phyloP scores from a whole-genome alignment of 129 eudicot species.

The Erigeron canadensis region DNA sequence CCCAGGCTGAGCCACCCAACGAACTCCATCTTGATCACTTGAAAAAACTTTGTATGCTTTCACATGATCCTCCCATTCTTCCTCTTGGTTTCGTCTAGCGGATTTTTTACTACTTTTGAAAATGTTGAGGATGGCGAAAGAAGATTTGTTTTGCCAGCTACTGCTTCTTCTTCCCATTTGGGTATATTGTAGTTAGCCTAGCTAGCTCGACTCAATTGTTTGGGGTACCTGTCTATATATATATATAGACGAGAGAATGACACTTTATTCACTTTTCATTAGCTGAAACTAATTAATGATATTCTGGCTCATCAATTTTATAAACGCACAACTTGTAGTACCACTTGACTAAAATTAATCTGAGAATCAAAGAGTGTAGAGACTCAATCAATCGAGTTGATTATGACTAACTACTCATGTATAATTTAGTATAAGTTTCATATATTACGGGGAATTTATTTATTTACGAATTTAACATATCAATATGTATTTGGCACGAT shows the following conservation, averaged over 20 bases:
- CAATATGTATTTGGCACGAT: too few relatives aligned
- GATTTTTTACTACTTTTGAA: background rate
- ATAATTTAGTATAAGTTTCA: background rate
- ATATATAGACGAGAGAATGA: background rate
- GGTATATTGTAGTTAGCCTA: background rate
- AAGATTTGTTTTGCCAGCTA: background rate
- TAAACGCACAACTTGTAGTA: constrained; percentile 31
- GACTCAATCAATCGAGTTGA: background rate
- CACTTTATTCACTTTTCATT: constrained; percentile 17
- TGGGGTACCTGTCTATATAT: background rate
- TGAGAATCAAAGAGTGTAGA: constrained; percentile 21
- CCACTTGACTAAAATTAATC: constrained; percentile 18
- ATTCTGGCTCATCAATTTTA: constrained; percentile 6
- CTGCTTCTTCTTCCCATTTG: constrained; percentile 3
- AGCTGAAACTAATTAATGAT: constrained; percentile 1
- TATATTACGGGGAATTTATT: background rate
- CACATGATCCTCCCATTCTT: background rate
- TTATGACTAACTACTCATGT: constrained; percentile 12
- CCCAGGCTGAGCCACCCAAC: constrained; percentile 9
- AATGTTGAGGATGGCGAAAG: background rate
- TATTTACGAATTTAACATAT: too few relatives aligned
- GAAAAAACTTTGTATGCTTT: constrained; percentile 5
- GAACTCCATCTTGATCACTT: background rate
- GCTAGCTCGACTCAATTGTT: background rate
- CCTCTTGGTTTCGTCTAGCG: background rate